phyloP scores from a whole-genome alignment of 2,329 filamentous ascomycete genomes.

The Blastomyces parvus region DNA sequence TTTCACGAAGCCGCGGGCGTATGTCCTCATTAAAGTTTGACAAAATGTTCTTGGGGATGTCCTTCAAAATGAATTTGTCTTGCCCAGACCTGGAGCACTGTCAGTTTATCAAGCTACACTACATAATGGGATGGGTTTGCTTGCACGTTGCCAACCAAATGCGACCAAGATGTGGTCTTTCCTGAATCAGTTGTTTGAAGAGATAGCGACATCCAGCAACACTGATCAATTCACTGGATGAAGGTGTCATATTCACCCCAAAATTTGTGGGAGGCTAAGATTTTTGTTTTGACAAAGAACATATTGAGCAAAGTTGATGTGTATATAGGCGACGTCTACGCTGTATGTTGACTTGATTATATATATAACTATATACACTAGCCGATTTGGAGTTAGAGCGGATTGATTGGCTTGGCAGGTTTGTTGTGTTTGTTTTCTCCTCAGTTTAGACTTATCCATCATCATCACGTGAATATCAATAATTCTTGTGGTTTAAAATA shows the following conservation, averaged over 20 bases:
- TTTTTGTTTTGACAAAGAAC: neutral
- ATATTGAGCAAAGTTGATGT: neutral
- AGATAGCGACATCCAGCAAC: constrained; percentile 22
- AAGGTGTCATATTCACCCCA: constrained; percentile 13
- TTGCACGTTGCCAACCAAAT: constrained; percentile 27
- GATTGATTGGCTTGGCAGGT: neutral
- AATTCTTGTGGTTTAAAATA: neutral
- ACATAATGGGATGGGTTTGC: constrained; percentile 5
- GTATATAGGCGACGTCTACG: neutral
- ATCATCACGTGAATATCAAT: neutral
- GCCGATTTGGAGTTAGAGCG: neutral
- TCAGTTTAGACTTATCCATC: neutral
- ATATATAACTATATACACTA: neutral
- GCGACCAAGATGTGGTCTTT: constrained; percentile 24
- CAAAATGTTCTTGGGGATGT: constrained; percentile 21
- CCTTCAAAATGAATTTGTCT: constrained; percentile 21
- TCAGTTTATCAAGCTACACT: constrained; percentile 10
- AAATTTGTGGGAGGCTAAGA: neutral
- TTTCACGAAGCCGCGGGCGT: constrained; percentile 23
- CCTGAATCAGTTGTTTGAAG: constrained; percentile 26
- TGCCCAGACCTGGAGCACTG: constrained; percentile 16
- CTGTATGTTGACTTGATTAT: neutral
- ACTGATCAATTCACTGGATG: constrained; percentile 18
- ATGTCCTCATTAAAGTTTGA: constrained; percentile 18
- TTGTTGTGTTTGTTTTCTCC: neutral